Evolutionary conservation across 2,329 filamentous ascomycete genomes (phyloP).

Genomic region (Microdochium trichocladiopsis): DNA sequence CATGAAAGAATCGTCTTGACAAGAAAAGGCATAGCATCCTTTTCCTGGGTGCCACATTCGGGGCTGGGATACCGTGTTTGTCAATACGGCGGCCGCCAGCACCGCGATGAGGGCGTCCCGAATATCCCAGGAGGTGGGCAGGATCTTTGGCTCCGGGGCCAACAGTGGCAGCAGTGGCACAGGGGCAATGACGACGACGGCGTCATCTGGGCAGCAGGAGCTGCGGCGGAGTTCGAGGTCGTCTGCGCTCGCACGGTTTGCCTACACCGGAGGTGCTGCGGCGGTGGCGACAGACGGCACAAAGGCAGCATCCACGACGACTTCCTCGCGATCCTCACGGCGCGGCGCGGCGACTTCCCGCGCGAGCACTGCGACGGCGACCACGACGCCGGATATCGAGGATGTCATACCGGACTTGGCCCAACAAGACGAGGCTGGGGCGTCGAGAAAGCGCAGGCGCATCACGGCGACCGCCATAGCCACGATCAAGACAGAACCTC

Average conservation of each 20-base stretch:
- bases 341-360: not conserved
- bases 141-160: not conserved
- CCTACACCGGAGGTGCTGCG: slow-evolving; percentile 9
- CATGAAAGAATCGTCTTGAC: no score
- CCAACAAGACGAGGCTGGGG: not conserved
- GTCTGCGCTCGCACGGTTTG: slow-evolving; percentile 19
- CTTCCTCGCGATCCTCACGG: no score
- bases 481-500: not conserved
- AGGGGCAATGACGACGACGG: not conserved
- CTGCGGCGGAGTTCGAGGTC: not conserved
- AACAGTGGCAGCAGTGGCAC: not conserved
- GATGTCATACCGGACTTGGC: slow-evolving; percentile 13
- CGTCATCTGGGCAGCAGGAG: not conserved
- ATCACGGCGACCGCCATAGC: not conserved
- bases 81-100: no score
- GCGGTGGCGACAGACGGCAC: slow-evolving; percentile 5
- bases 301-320: not conserved
- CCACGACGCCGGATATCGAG: slow-evolving; percentile 16
- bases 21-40: no score
- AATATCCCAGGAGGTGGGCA: not conserved
- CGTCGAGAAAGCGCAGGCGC: not conserved
- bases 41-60: no score
- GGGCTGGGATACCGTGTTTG: no score
- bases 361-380: not conserved
- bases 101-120: not conserved